Evolutionary conservation across 257 asterid genomes (phyloP), one percentile per base, ranked within the genome.

Genomic region (Solanum piurae): DNA sequence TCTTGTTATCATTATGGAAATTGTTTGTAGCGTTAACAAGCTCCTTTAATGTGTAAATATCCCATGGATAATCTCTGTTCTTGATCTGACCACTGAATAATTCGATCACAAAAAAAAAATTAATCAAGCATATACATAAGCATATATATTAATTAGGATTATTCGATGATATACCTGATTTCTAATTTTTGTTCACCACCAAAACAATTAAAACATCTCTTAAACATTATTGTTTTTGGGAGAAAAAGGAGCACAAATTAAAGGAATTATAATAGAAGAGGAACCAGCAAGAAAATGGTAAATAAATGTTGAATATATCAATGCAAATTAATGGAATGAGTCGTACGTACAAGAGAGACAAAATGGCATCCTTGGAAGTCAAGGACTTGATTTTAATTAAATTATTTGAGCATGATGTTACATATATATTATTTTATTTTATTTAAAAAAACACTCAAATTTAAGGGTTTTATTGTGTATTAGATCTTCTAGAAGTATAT

Each of bases 1-100:
- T 93, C 83, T 95, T 95, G 92, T 93, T 91, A 71, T 93, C 94
- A 58, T 91, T 87, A 88, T 94, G 96, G 76, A 95, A 95, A 88
- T 93, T 93, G 91, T 93, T 94, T 18, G 98, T 95, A 10, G 98
- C 97, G 6, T 88, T 94, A 62, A 93, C 92, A 9, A 95, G 91
- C 86, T 94, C 98, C 86, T 91, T 95, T 12, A 95, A 93, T 27
- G 94, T 90, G 90, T 93, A 95, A 5, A 92, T 92, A 87, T 93
- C 96, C 98, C 98, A 95, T 82, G 98, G 93, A 88, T 91, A 91
- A 62, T 91, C 89, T 52, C 62, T 89, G 25, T 66, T 89, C 89
- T 73, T 91, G 13, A 21, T 60, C 80, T 82, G 87, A 55, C 18
- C 80, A n/a, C 93, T 88, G 84, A 20, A 55, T 18, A 20, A 72